Base-by-base conservation (phyloP, 2,329 filamentous ascomycete genomes). In the Aspergillus eucalypticola region DNA sequence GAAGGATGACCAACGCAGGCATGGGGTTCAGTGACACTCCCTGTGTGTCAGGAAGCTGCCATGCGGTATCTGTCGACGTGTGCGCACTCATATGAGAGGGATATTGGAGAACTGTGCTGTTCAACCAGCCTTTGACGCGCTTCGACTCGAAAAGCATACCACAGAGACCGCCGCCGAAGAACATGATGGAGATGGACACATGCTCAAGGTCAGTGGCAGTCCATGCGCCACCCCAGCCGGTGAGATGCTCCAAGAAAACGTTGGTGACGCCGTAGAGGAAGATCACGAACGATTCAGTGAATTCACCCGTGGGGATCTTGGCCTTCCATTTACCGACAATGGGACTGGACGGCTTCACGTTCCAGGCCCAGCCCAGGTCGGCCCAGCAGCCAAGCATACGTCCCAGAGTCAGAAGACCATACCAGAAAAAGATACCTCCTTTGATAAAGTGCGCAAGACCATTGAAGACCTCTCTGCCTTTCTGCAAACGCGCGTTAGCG, bases 331-430 rank as follows among this genome's bases (percentile, higher is more conserved):
- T 85, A 65, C 85, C 82, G 17, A 86, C 83, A 11, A 86, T 72
- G 8, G 80, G 80, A 60, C 76, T 75, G 5, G 79, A 72, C 8
- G 92, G 92, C 61, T 90, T 90, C 61, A 93, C 77, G 70, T 98
- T 98, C 94, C 94, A 97, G 0, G 92, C 91, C 94, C 94, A 98
- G 66, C 94, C 94, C 59, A 94, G 84, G 61, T 96, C 91, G 60
- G 90, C 88, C 73, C 96, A 98, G 73, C 90, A 90, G 25, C 94
- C 94, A 71, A 92, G 87, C 90, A 92, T 97, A 58, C 94, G 88
- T 29, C 92, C 92, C 3, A 98, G 82, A 0, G 91, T 96, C 61
- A 97, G 79, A 19, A 96, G 78, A 8, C 94, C 94, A 64, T 96
- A 91, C 88, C 91, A 95, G 79, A 97, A 92, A 81, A 98, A 98